These are phyloP conservation scores for Plasmodium gonderi DNA, from an alignment of 169 alveolate species.

Conservation along the genomic window DNA sequence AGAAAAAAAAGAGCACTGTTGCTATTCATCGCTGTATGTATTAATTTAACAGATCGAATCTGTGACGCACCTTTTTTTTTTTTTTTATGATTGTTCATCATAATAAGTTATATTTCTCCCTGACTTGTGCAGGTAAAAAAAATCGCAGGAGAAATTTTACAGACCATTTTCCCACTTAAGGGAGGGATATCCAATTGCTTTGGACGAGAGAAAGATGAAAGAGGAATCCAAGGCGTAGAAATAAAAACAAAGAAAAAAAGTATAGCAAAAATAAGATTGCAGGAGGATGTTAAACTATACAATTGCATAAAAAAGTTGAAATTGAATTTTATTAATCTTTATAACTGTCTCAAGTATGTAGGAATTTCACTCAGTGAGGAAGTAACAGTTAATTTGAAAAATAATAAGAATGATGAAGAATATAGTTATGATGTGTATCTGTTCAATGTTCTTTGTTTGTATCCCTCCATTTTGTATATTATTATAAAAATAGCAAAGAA, in stretches of 20 bases:
- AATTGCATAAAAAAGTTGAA: conserved; percentile 23
- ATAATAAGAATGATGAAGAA: conserved; percentile 16
- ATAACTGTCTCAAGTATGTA: conserved; percentile 58
- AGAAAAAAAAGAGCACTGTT: too few species aligned
- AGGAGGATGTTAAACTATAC: conserved; percentile 19
- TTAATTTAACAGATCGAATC: too few species aligned
- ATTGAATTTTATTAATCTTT: conserved; percentile 20
- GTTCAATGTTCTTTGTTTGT: conserved; percentile 36
- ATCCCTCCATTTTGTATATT: conserved; percentile 45
- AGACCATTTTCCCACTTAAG: neutral
- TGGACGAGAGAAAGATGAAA: neutral
- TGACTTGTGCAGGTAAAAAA: neutral
- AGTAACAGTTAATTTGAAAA: conserved; percentile 5
- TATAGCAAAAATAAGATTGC: neutral
- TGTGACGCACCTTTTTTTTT: too few species aligned
- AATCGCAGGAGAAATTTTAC: neutral
- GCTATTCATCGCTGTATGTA: too few species aligned
- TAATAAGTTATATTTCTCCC: neutral
- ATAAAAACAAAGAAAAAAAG: neutral
- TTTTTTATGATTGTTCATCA: too few species aligned
- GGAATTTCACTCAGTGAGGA: conserved; percentile 18
- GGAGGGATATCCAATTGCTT: neutral
- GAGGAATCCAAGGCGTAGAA: neutral
- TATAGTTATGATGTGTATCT: conserved; percentile 23
- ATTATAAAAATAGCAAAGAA: neutral